Conservation (phyloP, 768 basidiomycete species). For the Lactarius sanguifluus region DNA sequence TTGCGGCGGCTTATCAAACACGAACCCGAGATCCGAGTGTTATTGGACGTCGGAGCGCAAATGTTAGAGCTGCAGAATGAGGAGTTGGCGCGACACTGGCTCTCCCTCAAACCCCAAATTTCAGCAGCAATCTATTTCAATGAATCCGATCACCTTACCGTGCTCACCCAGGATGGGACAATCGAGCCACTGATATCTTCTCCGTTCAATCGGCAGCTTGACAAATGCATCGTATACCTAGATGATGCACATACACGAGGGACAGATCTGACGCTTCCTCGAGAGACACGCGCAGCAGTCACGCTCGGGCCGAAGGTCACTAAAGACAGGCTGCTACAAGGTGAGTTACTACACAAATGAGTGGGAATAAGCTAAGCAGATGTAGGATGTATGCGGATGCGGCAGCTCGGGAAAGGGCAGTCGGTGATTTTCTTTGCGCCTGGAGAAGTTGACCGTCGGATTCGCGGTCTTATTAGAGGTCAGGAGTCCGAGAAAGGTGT, state of each 20-base stretch:
- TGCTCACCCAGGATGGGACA: constrained; percentile 33
- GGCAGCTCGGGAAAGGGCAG: neutral
- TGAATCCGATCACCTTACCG: constrained; percentile 30
- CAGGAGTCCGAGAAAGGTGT: neutral
- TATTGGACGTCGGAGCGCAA: constrained; percentile 58
- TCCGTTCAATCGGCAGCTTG: constrained; percentile 17
- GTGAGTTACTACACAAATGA: constrained; percentile 31
- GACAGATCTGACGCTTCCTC: neutral
- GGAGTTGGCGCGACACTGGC: constrained; percentile 45
- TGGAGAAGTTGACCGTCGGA: constrained; percentile 18
- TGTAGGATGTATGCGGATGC: neutral
- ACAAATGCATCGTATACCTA: neutral
- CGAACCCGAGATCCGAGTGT: constrained; percentile 42
- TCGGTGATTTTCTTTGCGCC: neutral
- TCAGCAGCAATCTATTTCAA: constrained; percentile 46
- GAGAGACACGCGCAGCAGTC: neutral
- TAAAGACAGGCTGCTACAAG: constrained; percentile 41
- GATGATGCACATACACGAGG: neutral
- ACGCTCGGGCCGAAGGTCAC: constrained; percentile 1
- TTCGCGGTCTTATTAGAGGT: constrained; percentile 6
- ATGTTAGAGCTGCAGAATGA: constrained; percentile 51
- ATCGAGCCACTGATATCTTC: constrained; percentile 40
- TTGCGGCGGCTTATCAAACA: constrained; percentile 38
- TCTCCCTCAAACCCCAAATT: constrained; percentile 34
- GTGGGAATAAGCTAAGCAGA: neutral